Percentiles rank a stretch among this genome's conserved stretches.
Conservation (phyloP, 257 asterid species). For the Solanum medicagineum region DNA sequence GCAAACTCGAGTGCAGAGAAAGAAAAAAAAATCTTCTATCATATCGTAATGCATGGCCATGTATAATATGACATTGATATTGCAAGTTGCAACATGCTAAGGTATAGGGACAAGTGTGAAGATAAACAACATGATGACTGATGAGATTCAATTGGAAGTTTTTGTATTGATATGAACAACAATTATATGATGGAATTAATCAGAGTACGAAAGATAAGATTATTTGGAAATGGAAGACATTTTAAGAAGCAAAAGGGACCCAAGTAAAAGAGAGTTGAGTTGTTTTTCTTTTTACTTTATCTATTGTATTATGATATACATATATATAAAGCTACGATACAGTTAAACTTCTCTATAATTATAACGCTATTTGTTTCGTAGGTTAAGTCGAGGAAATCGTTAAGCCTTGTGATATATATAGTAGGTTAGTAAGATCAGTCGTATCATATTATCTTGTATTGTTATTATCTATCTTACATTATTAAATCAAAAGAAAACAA, state of each 20-base stretch:
- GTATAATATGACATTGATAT: neutral
- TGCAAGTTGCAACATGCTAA: neutral
- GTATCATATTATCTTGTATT: too few species aligned
- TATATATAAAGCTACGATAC: neutral
- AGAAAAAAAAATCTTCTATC: neutral
- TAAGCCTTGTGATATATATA: too few species aligned
- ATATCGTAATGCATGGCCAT: neutral
- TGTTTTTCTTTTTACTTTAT: neutral
- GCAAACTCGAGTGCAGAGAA: accelerated
- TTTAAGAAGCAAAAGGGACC: neutral
- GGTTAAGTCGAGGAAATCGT: too few species aligned
- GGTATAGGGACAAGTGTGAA: neutral
- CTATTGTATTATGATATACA: neutral
- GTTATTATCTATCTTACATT: too few species aligned
- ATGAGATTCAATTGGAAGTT: neutral
- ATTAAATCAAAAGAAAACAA: too few species aligned
- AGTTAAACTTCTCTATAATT: neutral
- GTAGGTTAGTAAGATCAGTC: too few species aligned
- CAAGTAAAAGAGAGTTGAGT: neutral
- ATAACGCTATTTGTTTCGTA: neutral
- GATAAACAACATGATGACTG: neutral
- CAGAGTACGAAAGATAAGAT: neutral
- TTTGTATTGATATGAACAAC: neutral
- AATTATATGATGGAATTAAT: neutral
- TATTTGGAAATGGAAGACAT: neutral